These are phyloP conservation scores for Talaromyces thailandensis DNA, from an alignment of 495 filamentous ascomycete genomes.

Conservation along the genomic window DNA sequence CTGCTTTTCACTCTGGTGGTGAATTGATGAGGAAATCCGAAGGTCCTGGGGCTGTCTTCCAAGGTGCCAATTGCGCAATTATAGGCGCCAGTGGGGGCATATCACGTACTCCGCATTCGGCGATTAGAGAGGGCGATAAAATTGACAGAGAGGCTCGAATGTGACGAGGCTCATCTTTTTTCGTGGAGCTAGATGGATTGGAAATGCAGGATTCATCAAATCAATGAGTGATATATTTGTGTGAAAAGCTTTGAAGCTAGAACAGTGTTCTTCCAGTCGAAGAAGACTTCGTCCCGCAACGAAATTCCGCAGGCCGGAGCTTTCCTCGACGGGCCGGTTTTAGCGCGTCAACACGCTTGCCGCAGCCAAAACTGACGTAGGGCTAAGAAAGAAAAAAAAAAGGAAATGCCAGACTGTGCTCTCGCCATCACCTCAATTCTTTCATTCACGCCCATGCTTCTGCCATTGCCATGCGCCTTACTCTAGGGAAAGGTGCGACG, in stretches of 20 bases:
- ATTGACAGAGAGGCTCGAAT: neutral
- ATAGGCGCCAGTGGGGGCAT: conserved; percentile 3
- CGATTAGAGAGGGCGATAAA: neutral
- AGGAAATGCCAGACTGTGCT: neutral
- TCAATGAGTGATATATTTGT: neutral
- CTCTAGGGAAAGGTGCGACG: conserved; percentile 29
- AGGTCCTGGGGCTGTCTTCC: neutral
- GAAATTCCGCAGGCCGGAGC: conserved; percentile 10
- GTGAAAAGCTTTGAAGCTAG: neutral
- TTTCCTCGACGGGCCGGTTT: conserved; percentile 8
- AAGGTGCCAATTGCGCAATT: neutral
- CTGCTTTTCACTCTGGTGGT: conserved; percentile 6
- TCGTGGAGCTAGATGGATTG: neutral
- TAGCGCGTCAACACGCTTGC: conserved; percentile 1
- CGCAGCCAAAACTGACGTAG: conserved; percentile 23
- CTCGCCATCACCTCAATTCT: conserved; percentile 3
- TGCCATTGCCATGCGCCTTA: conserved; percentile 23
- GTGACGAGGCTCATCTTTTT: neutral
- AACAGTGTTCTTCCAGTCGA: neutral
- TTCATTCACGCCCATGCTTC: conserved; percentile 4
- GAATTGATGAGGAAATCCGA: neutral
- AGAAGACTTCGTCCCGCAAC: neutral
- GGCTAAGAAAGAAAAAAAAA: conserved; percentile 7
- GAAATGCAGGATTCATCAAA: neutral
- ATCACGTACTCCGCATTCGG: conserved; percentile 6